Conservation (phyloP, 768 basidiomycete genomes). For the Suillus hirtellus region DNA sequence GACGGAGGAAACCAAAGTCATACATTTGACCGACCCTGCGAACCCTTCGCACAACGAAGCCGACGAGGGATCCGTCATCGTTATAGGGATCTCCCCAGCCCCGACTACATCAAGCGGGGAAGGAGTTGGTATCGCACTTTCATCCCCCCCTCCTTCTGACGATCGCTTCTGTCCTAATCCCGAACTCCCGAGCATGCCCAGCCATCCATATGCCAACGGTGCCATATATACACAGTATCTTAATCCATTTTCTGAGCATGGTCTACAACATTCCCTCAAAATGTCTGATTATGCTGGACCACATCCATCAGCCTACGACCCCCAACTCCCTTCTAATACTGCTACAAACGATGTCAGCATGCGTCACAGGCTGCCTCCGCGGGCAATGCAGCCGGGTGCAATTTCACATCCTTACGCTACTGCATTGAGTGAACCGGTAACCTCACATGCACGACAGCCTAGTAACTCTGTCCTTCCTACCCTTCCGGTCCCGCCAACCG, state of each 20-base stretch:
- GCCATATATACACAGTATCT: constrained; percentile 19
- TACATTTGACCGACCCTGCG: constrained; percentile 10
- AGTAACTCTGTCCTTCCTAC: background rate
- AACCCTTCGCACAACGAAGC: background rate
- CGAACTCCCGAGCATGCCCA: constrained; percentile 24
- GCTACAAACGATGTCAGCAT: constrained; percentile 32
- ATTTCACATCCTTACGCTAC: constrained; percentile 50
- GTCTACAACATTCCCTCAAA: constrained; percentile 20
- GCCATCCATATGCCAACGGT: constrained; percentile 40
- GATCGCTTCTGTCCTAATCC: constrained; percentile 17
- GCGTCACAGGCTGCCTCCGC: constrained; percentile 40
- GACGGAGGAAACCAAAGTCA: constrained; percentile 26
- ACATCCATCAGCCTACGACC: constrained; percentile 36
- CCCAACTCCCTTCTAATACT: constrained; percentile 16
- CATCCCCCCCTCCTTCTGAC: constrained; percentile 33
- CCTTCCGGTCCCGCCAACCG: background rate
- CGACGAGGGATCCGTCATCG: constrained; percentile 8
- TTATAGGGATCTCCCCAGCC: constrained; percentile 29
- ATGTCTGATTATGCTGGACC: constrained; percentile 42
- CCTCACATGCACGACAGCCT: constrained; percentile 53
- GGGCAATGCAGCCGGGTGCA: constrained; percentile 29
- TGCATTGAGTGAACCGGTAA: constrained; percentile 32
- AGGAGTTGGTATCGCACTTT: constrained; percentile 45
- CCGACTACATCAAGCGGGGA: constrained; percentile 29
- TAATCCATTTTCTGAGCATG: background rate